Evolutionary conservation across 2,329 filamentous ascomycete genomes (phyloP).

Genomic region (Fusarium oligoseptatum): DNA sequence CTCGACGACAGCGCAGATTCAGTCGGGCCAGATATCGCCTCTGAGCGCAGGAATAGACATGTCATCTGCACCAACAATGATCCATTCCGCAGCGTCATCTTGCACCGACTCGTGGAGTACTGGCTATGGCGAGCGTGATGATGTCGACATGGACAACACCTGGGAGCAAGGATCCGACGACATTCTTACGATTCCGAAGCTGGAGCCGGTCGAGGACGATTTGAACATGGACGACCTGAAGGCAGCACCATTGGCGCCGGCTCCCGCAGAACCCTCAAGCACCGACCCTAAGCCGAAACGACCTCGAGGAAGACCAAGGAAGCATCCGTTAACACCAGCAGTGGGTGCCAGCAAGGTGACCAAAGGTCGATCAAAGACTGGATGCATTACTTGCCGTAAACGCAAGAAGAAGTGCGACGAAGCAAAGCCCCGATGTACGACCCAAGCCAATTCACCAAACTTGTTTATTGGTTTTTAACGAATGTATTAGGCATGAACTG

Average conservation of each 20-base stretch:
- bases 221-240: slow-evolving; percentile 67
- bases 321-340: slow-evolving; percentile 77
- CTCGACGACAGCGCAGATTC: slow-evolving; percentile 48
- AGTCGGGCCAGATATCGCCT: slow-evolving; percentile 65
- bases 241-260: slow-evolving; percentile 51
- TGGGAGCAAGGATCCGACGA: slow-evolving; percentile 65
- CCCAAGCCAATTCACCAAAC: not conserved
- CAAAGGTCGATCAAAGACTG: slow-evolving; percentile 81
- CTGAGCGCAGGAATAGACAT: slow-evolving; percentile 65
- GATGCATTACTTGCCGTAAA: slow-evolving; percentile 76
- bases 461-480: slow-evolving; percentile 27
- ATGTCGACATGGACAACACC: slow-evolving; percentile 56
- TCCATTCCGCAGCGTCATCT: slow-evolving; percentile 62
- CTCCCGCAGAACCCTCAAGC: slow-evolving; percentile 36
- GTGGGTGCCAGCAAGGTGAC: slow-evolving; percentile 75
- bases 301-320: slow-evolving; percentile 84
- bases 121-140: slow-evolving; percentile 55
- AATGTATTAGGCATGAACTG: slow-evolving; percentile 79
- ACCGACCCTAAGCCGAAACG: slow-evolving; percentile 66
- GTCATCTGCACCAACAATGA: slow-evolving; percentile 57
- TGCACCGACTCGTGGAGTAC: slow-evolving; percentile 61
- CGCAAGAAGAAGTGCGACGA: slow-evolving; percentile 82
- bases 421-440: slow-evolving; percentile 64
- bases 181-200: slow-evolving; percentile 64
- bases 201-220: slow-evolving; percentile 70